phyloP scores from a whole-genome alignment of 1,284 basidiomycete genomes.

The Cryptococcus sp. region DNA sequence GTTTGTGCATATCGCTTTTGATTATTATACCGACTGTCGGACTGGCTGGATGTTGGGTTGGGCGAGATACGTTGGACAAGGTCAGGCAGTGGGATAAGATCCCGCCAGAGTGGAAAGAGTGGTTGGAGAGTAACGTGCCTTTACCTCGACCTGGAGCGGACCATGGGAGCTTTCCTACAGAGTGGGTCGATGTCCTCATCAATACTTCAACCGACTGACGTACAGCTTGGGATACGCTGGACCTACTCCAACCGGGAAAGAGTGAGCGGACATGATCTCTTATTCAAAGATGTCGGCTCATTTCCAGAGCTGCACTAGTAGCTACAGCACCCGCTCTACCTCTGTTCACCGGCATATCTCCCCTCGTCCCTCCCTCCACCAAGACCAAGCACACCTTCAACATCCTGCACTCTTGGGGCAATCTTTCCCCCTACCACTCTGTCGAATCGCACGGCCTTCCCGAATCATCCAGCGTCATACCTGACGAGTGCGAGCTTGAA shows the following conservation, averaged over 20 bases:
- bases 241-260: conserved; percentile 74
- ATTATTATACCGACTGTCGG: conserved; percentile 22
- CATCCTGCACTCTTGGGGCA: conserved; percentile 49
- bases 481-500: conserved; percentile 44
- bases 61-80: conserved; percentile 17
- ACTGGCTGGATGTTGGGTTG: conserved; percentile 23
- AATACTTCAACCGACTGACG: conserved; percentile 7
- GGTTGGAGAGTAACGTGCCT: conserved; percentile 25
- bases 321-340: conserved; percentile 72
- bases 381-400: conserved; percentile 35
- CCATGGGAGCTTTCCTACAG: conserved; percentile 36
- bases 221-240: conserved; percentile 69
- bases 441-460: conserved; percentile 48
- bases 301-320: conserved; percentile 57
- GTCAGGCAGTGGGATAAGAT: conserved; percentile 26
- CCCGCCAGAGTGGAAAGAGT: conserved; percentile 34
- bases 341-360: conserved; percentile 61
- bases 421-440: conserved; percentile 47
- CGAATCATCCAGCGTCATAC: conserved; percentile 39
- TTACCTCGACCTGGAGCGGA: conserved; percentile 12
- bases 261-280: conserved; percentile 45
- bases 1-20: conserved; percentile 22
- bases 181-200: conserved; percentile 24
- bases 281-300: background rate
- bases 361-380: conserved; percentile 52